Percentiles rank a stretch among this genome's conserved stretches.
Evolutionary conservation across 208 protist species (phyloP).

Genomic region (Leishmania lainsoni): DNA sequence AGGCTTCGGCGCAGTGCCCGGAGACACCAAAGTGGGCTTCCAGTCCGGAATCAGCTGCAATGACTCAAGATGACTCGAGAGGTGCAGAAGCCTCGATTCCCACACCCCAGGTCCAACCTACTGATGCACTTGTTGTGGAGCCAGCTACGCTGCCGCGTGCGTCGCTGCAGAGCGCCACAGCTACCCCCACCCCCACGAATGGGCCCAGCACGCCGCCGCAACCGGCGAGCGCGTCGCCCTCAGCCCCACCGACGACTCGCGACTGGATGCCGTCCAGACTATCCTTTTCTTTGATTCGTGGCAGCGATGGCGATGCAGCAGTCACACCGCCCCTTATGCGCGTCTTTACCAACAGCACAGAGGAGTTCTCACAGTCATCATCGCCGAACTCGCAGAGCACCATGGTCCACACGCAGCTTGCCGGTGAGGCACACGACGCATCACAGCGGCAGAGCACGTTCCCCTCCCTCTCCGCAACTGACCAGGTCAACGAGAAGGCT

Average conservation of each 20-base stretch:
- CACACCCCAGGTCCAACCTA: background rate
- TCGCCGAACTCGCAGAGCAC: constrained; percentile 19
- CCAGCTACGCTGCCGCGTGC: constrained; percentile 24
- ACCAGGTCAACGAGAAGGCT: constrained; percentile 1
- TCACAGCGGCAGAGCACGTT: background rate
- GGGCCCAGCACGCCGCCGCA: background rate
- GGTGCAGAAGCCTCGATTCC: background rate
- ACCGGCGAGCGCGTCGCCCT: background rate
- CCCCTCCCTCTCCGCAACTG: constrained; percentile 15
- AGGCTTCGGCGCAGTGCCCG: constrained; percentile 8
- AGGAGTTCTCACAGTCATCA: background rate
- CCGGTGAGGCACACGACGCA: background rate
- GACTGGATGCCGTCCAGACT: background rate
- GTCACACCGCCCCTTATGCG: background rate
- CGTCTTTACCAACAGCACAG: background rate
- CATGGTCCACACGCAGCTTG: constrained; percentile 10
- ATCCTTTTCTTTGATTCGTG: background rate
- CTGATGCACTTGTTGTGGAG: background rate
- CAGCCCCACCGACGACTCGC: background rate
- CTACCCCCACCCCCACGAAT: background rate
- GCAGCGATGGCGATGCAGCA: background rate
- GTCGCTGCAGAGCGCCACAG: background rate
- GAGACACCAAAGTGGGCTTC: background rate
- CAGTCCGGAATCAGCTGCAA: background rate
- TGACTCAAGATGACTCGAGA: background rate